Conservation (phyloP, 2,329 filamentous ascomycete genomes). For the Blumeria graminis region DNA sequence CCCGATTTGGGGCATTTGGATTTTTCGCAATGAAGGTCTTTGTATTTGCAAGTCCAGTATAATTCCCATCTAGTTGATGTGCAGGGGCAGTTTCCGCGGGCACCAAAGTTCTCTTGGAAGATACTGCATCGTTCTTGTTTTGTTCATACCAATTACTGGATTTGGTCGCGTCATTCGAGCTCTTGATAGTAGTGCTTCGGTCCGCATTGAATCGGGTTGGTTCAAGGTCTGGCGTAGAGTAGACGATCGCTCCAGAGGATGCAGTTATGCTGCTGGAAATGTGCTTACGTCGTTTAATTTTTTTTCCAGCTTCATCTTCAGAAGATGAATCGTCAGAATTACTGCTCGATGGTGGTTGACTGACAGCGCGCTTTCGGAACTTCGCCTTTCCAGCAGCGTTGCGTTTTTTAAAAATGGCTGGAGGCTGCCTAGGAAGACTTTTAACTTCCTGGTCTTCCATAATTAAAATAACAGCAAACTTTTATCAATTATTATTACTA, state of each 20-base stretch:
- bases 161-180: constrained; percentile 72
- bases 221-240: constrained; percentile 20
- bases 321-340: constrained; percentile 40
- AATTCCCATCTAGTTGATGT: constrained; percentile 35
- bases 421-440: neutral
- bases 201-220: constrained; percentile 35
- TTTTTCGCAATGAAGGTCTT: constrained; percentile 56
- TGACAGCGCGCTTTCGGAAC: constrained; percentile 56
- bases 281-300: constrained; percentile 58
- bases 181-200: constrained; percentile 34
- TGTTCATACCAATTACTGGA: constrained; percentile 77
- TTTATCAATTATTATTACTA: no score
- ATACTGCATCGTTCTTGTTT: constrained; percentile 19
- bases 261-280: constrained; percentile 40
- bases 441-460: constrained; percentile 13
- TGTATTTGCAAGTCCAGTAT: constrained; percentile 52
- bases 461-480: no score
- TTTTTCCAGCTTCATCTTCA: constrained; percentile 52
- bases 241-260: constrained; percentile 25
- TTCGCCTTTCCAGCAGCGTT: constrained; percentile 51
- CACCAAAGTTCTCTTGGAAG: constrained; percentile 30
- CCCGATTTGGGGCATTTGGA: constrained; percentile 41
- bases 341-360: constrained; percentile 50
- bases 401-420: constrained; percentile 65
- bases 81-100: constrained; percentile 22